Evolutionary conservation across 2,329 filamentous ascomycete species (phyloP), one percentile per base, ranked within the genome.

Genomic region (Fusarium verrucosum): DNA sequence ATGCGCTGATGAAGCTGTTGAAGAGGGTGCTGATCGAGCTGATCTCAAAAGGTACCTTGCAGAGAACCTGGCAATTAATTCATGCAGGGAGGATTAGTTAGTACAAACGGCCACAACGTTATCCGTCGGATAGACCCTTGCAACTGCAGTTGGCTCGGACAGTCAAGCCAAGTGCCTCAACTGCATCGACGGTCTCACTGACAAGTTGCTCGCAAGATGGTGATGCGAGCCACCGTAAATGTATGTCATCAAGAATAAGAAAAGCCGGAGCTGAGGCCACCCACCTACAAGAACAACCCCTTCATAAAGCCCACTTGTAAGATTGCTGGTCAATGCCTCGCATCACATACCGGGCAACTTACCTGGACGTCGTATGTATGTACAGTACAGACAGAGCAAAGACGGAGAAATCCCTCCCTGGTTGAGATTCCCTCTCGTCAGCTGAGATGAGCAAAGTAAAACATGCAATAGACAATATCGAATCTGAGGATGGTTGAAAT

Each of bases 321-420:
- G 59, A 72, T 72, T 70, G 63, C 64, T 70, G 58, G 52, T 72
- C 66, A 72, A 70, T 72, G 68, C 70, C 65, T 61, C 32, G 38
- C 51, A 46, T 65, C 49, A 54, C 45, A 58, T 55, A 57, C 46
- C 50, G 22, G 30, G n/a, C 33, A 28, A 7, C 20, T 38, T 25
- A 50, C 22, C 37, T 22, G 23, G 23, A 25, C 10, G 23, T 25
- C 10, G 23, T 25, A 25, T 25, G 23, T 25, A 22, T 38, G 19
- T 38, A 10, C 10, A 32, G 35, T 30, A n/a, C 25, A 51, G 47
- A 41, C 35, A n/a, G n/a, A n/a, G n/a, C n/a, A n/a, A n/a, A n/a
- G n/a, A n/a, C n/a, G n/a, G n/a, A n/a, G n/a, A n/a, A n/a, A n/a
- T n/a, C n/a, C n/a, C 54, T 60, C 44, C 54, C 49, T 60, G 30